These are phyloP conservation scores for Sclerotinia trifoliorum DNA, from an alignment of 2,329 filamentous ascomycete genomes.

Conservation along the genomic window DNA sequence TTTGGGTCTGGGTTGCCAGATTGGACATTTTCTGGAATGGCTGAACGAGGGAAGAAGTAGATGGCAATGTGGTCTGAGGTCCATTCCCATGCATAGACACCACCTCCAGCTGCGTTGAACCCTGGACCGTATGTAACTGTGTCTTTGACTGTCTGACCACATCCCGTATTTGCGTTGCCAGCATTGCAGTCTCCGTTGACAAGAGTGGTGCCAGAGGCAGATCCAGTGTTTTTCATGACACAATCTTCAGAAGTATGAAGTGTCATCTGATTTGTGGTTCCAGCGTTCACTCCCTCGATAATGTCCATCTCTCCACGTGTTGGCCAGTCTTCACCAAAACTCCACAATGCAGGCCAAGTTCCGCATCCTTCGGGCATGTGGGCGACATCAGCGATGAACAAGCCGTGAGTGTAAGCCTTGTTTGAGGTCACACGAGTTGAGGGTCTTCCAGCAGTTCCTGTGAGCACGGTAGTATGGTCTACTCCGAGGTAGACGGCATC, in stretches of 20 bases:
- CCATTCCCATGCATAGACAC: slow-evolving; percentile 77
- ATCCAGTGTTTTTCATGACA: slow-evolving; percentile 51
- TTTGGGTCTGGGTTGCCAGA: slow-evolving; percentile 57
- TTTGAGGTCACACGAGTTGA: slow-evolving; percentile 66
- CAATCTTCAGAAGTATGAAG: slow-evolving; percentile 66
- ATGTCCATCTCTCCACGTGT: slow-evolving; percentile 73
- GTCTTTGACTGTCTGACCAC: slow-evolving; percentile 52
- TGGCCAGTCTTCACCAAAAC: slow-evolving; percentile 67
- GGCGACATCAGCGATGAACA: slow-evolving; percentile 57
- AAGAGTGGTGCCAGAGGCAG: slow-evolving; percentile 47
- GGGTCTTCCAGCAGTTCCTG: slow-evolving; percentile 54
- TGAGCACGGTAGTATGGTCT: slow-evolving; percentile 58
- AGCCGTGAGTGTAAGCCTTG: slow-evolving; percentile 52
- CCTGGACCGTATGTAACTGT: slow-evolving; percentile 61
- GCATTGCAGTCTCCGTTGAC: slow-evolving; percentile 57
- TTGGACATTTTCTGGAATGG: slow-evolving; percentile 63
- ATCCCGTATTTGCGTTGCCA: slow-evolving; percentile 53
- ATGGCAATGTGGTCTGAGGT: slow-evolving; percentile 68
- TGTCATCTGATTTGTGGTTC: slow-evolving; percentile 59
- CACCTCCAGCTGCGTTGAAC: slow-evolving; percentile 69
- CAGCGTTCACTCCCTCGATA: slow-evolving; percentile 71
- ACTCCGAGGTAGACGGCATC: slow-evolving; percentile 63
- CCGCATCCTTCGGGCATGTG: slow-evolving; percentile 62
- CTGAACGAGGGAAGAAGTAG: slow-evolving; percentile 74
- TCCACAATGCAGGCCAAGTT: slow-evolving; percentile 58